Evolutionary conservation across 2,329 filamentous ascomycete species (phyloP), one percentile per base, ranked within the genome.

Genomic region (Geosmithia putterillii): DNA sequence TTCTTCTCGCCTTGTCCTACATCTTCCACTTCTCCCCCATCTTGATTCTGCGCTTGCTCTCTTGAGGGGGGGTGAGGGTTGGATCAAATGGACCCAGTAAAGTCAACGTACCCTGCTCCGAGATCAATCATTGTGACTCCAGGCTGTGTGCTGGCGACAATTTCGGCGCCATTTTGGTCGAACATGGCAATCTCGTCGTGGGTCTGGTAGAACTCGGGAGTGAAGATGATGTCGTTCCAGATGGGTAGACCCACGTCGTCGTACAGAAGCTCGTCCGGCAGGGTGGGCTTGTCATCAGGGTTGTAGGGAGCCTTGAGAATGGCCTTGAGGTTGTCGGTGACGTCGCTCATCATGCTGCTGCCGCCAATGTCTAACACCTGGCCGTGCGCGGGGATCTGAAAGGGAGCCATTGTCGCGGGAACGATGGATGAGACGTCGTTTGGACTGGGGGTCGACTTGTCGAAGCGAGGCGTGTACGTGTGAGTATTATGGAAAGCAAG

Each of bases 171-270:
- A 48, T 65, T 52, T 41, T 49, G 44, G 32, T 62, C 50, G 28
- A 66, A 60, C 2, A 66, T 48, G 7, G 47, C 51, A 18, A 61
- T 62, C 51, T 66, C 64, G 32, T 66, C 63, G 23, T 59, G 56
- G 3, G 63, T 64, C 46, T 66, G 64, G 45, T 66, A 66, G 45
- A 64, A 65, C 36, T 64, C 56, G 2, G 54, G 50, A 1, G 54
- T 62, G 47, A 56, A 62, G 43, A 66, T 66, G 45, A 66, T 65
- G 9, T 63, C 45, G 39, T 63, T 63, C 64, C 64, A 66, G 46
- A 65, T 62, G 6, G 51, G 49, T 40, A 65, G 51, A 2, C 64
- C 64, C 5, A 51, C 42, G 42, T 64, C 62, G 45, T 62, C 54
- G 46, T 66, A 66, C 39, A 66, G 51, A 35, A 64, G 50, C 50